Evolutionary conservation across 805 yeast species (phyloP).

Genomic region (Candida palmyrensis): DNA sequence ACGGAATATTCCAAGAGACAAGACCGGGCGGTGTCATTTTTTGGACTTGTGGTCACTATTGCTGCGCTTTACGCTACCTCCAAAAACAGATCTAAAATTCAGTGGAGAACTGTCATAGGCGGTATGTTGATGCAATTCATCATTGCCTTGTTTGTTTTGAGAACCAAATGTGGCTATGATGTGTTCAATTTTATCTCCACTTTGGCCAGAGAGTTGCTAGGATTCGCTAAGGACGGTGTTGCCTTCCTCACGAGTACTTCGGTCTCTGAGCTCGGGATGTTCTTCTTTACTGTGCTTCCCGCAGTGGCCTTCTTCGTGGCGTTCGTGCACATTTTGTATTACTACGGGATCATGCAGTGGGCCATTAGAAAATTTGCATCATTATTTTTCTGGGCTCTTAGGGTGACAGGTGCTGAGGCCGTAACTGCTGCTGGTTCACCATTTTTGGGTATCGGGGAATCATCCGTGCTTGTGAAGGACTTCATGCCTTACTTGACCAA

Average conservation of each 20-base stretch:
- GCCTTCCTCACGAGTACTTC: constrained; percentile 47
- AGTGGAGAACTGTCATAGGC: constrained; percentile 56
- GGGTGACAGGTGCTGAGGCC: constrained; percentile 60
- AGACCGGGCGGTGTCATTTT: constrained; percentile 55
- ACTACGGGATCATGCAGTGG: constrained; percentile 60
- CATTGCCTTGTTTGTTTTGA: constrained; percentile 54
- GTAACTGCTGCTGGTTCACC: constrained; percentile 66
- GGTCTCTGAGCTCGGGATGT: constrained; percentile 38
- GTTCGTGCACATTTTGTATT: constrained; percentile 54
- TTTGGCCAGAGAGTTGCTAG: constrained; percentile 51
- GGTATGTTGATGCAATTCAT: constrained; percentile 58
- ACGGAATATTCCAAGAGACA: constrained; percentile 40
- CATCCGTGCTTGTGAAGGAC: constrained; percentile 56
- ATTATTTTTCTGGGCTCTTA: constrained; percentile 56
- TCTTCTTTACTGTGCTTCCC: constrained; percentile 57
- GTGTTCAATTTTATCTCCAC: constrained; percentile 56
- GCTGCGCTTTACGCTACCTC: constrained; percentile 42
- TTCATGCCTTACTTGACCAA: constrained; percentile 53
- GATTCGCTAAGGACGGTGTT: constrained; percentile 56
- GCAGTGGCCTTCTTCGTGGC: constrained; percentile 62
- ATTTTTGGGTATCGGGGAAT: constrained; percentile 62
- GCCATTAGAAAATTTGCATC: constrained; percentile 49
- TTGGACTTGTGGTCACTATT: constrained; percentile 48
- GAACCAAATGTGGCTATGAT: constrained; percentile 57
- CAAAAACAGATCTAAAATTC: constrained; percentile 37